Evolutionary conservation across 768 basidiomycete species (phyloP).

Genomic region (Tulasnella sp.): DNA sequence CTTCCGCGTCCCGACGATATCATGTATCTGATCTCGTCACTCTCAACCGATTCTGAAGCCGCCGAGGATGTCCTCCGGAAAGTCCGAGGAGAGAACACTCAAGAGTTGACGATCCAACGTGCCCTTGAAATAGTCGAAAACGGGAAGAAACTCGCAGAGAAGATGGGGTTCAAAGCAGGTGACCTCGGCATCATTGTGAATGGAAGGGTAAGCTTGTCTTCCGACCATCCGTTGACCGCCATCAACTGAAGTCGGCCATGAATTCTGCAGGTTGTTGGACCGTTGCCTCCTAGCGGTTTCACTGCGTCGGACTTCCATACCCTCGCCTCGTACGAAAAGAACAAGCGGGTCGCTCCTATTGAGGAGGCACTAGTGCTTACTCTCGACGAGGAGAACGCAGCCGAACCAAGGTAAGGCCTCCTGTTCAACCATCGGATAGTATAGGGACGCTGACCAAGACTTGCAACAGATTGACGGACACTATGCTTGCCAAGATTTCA

Average conservation of each 20-base stretch:
- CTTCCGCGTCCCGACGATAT: background rate
- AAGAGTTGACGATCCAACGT: background rate
- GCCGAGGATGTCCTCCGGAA: background rate
- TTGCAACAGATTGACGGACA: constrained; percentile 38
- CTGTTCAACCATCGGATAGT: background rate
- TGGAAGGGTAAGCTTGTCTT: constrained; percentile 66
- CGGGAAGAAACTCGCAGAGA: constrained; percentile 51
- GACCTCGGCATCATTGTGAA: constrained; percentile 72
- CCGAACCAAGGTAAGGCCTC: background rate
- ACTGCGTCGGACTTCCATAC: constrained; percentile 68
- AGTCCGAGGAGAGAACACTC: background rate
- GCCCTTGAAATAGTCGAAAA: background rate
- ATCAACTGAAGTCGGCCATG: background rate
- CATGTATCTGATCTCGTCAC: background rate
- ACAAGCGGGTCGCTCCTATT: constrained; percentile 70
- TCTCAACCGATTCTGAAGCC: background rate
- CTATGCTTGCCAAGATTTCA: constrained; percentile 53
- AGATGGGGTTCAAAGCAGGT: constrained; percentile 63
- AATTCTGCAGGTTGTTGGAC: constrained; percentile 69
- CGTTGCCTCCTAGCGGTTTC: constrained; percentile 64
- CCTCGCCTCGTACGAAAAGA: constrained; percentile 73
- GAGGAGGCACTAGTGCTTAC: constrained; percentile 58
- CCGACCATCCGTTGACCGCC: constrained; percentile 27
- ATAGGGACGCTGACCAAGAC: constrained; percentile 51
- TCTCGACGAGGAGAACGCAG: background rate